Base-by-base conservation (phyloP, 1,284 basidiomycete species). In the Puccinia coronata region DNA sequence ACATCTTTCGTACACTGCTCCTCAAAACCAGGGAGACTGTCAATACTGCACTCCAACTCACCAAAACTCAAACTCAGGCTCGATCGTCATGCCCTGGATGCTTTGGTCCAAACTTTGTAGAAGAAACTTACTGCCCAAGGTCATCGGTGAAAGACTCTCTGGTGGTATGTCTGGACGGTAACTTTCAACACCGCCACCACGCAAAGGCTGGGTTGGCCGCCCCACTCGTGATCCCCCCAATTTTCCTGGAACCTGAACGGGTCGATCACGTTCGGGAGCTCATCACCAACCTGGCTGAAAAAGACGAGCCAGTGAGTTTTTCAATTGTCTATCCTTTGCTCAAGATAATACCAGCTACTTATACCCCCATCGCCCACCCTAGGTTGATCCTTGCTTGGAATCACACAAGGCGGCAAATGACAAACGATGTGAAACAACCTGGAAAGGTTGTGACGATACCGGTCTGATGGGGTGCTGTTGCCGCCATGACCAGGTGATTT, bases 151-250 rank as follows among this genome's bases (percentile, higher is more conserved):
- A 67, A 5, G 14, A 67, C 20, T 47, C 36, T 41, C 39, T 67
- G 36, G 14, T 67, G 9, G 41, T 67, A n/a, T 67, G 63, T 39
- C 63, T n/a, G n/a, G n/a, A n/a, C n/a, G n/a, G n/a, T n/a, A n/a
- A n/a, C n/a, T n/a, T n/a, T n/a, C n/a, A n/a, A n/a, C n/a, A n/a
- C n/a, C n/a, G n/a, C n/a, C n/a, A n/a, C n/a, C n/a, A n/a, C n/a
- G n/a, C n/a, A n/a, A n/a, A n/a, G n/a, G n/a, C n/a, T n/a, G n/a
- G n/a, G n/a, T n/a, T n/a, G n/a, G n/a, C n/a, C n/a, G n/a, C n/a
- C n/a, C 63, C 63, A 6, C 9, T 41, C 6, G 2, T 25, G 1
- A 47, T 11, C 4, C 63, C 63, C 5, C 63, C 36, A 9, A 67
- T 41, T 2, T 67, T 67, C n/a, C 16, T 67, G 20, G 39, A 41